Evolutionary conservation across 805 yeast genomes (phyloP).

Genomic region (Blastobotrys attinorum): DNA sequence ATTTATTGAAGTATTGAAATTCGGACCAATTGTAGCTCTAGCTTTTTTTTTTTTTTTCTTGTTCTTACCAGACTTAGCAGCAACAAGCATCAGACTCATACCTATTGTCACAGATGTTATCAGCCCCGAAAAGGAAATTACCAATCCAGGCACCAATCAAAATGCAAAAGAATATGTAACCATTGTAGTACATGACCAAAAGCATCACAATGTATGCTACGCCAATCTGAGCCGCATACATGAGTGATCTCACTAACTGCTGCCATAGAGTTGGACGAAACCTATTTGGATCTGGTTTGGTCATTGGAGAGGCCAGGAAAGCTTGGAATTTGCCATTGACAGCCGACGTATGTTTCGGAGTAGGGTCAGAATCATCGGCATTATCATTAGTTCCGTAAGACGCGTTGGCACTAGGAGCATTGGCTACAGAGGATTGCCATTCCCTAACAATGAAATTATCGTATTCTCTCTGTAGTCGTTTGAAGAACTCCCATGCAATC

Average conservation of each 20-base stretch:
- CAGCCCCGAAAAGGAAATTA: slow-evolving; percentile 44
- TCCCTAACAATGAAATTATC: slow-evolving; percentile 23
- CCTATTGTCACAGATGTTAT: slow-evolving; percentile 26
- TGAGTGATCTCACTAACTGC: slow-evolving; percentile 41
- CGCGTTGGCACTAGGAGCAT: slow-evolving; percentile 15
- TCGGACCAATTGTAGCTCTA: too few species aligned
- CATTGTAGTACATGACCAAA: slow-evolving; percentile 69
- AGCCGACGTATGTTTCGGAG: neutral
- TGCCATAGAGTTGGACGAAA: slow-evolving; percentile 38
- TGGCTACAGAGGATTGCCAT: slow-evolving; percentile 11
- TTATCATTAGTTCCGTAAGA: neutral
- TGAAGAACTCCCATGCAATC: slow-evolving; percentile 48
- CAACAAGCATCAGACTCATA: neutral
- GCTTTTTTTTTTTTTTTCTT: too few species aligned
- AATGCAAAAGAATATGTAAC: slow-evolving; percentile 56
- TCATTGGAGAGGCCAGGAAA: neutral
- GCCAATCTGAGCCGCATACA: slow-evolving; percentile 56
- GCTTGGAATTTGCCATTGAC: neutral
- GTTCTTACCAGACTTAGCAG: neutral
- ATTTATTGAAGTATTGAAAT: too few species aligned
- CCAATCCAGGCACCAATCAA: slow-evolving; percentile 56
- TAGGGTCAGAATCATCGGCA: neutral
- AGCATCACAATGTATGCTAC: slow-evolving; percentile 59
- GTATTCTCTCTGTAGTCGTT: slow-evolving; percentile 44
- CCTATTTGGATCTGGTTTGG: too few species aligned